Evolutionary conservation across 371 early-diverging fungal genomes (phyloP), one percentile per base, ranked within the genome.

Genomic region (Homolaphlyctis polyrhiza): DNA sequence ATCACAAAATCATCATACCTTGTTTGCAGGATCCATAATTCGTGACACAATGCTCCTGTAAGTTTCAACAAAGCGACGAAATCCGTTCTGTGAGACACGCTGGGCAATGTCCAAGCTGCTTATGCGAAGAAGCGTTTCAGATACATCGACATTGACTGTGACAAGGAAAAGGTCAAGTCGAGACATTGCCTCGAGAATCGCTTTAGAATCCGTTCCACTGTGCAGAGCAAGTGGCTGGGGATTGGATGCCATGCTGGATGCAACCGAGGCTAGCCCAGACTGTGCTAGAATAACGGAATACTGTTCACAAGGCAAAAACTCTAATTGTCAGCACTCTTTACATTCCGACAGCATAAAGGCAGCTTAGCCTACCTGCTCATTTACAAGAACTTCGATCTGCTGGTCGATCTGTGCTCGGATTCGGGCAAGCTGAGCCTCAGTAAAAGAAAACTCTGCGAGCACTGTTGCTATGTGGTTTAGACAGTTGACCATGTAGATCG

Each of bases 401-500:
- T 70, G 70, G 27, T 79, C 80, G 28, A 86, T 79, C 61, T 84
- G 82, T 28, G 64, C 57, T 50, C 82, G 80, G 25, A 87, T 69
- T 0, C 58, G 68, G 28, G 76, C 66, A 18, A 78, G 73, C 27
- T 80, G 75, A 27, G 61, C 63, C 32, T 65, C 67, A 0, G 87
- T 79, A 62, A 82, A 84, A 23, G 75, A 71, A 66, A 81, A 86
- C 43, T 63, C 60, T 50, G 64, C 66, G 67, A 86, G 67, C 1
- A 79, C 76, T 5, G 72, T 60, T 86, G 83, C 65, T 11, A 89
- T 80, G 70, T 84, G 80, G 36, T 84, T 74, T 54, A 90, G 72
- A 58, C 90, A 90, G 66, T 93, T 93, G 45, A 87, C 77, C 71
- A 84, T 75, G 66, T 89, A 91, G 21, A 91, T 82, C 16, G 87